Conservation (phyloP, 345 rosid species). For the Kernera saxatilis region DNA sequence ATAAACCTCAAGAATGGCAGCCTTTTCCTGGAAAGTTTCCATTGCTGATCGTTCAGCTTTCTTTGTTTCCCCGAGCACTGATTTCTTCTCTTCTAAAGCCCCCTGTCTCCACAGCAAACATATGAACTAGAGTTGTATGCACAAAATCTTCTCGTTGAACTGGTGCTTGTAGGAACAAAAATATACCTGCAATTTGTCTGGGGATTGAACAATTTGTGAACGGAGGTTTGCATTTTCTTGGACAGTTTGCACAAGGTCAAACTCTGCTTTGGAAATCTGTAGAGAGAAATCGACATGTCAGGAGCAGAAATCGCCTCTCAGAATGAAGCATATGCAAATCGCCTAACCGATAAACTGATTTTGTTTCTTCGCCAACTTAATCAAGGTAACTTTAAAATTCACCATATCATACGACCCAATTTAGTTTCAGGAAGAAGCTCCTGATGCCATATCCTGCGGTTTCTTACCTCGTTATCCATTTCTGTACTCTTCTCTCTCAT, state of each 20-base stretch:
- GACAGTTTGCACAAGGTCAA: slow-evolving; percentile 68
- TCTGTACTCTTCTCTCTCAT: slow-evolving; percentile 58
- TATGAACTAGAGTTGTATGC: neutral
- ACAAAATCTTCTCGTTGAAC: neutral
- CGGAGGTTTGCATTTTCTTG: slow-evolving; percentile 80
- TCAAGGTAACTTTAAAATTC: neutral
- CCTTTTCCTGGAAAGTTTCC: slow-evolving; percentile 66
- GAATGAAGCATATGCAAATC: neutral
- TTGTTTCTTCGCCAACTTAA: slow-evolving; percentile 1
- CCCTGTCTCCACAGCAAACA: slow-evolving; percentile 41
- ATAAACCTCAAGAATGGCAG: slow-evolving; percentile 60
- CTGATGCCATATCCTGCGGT: neutral
- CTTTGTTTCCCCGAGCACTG: slow-evolving; percentile 55
- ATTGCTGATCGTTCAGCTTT: slow-evolving; percentile 65
- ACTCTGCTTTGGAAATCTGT: slow-evolving; percentile 80
- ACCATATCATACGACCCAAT: neutral
- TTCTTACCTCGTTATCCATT: slow-evolving; percentile 58
- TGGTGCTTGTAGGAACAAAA: neutral
- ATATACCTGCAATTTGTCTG: slow-evolving; percentile 82
- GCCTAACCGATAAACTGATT: neutral
- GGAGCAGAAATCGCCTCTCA: neutral
- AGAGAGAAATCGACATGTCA: slow-evolving; percentile 11
- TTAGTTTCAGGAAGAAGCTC: neutral
- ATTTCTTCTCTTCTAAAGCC: slow-evolving; percentile 78
- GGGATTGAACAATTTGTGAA: slow-evolving; percentile 86